phyloP scores from a whole-genome alignment of 495 filamentous ascomycete species.

The Lindgomyces ingoldianus region DNA sequence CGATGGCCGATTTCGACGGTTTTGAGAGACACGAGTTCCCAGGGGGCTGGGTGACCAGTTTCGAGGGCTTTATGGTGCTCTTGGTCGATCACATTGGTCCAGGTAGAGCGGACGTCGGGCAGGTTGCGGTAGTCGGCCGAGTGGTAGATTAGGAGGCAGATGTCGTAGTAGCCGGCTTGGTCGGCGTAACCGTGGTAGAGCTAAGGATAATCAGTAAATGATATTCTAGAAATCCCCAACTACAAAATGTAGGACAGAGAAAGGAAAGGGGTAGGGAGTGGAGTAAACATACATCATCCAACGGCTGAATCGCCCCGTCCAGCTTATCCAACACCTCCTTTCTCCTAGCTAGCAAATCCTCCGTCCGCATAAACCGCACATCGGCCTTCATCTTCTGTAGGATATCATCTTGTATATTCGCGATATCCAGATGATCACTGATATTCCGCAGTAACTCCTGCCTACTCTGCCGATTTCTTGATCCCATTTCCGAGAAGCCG shows the following conservation, averaged over 20 bases:
- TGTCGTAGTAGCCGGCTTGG: slow-evolving; percentile 83
- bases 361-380: slow-evolving; percentile 54
- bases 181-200: slow-evolving; percentile 91
- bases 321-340: slow-evolving; percentile 63
- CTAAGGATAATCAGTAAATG: slow-evolving; percentile 47
- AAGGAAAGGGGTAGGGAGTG: not conserved
- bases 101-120: slow-evolving; percentile 76
- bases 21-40: slow-evolving; percentile 73
- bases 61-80: slow-evolving; percentile 64
- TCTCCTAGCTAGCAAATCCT: slow-evolving; percentile 51
- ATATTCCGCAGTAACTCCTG: slow-evolving; percentile 79
- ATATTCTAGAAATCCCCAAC: slow-evolving; percentile 6
- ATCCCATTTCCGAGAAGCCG: slow-evolving; percentile 55
- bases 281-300: slow-evolving; percentile 66
- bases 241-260: too few species aligned
- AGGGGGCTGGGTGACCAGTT: slow-evolving; percentile 62
- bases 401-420: slow-evolving; percentile 91
- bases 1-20: slow-evolving; percentile 76
- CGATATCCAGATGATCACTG: slow-evolving; percentile 84
- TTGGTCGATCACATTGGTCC: slow-evolving; percentile 75
- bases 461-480: slow-evolving; percentile 60
- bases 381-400: slow-evolving; percentile 78
- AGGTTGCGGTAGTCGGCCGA: slow-evolving; percentile 83
- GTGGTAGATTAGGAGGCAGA: slow-evolving; percentile 88
- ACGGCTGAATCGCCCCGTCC: slow-evolving; percentile 69